Conservation (phyloP, 208 protist genomes). For the Trypanosoma rangeli region DNA sequence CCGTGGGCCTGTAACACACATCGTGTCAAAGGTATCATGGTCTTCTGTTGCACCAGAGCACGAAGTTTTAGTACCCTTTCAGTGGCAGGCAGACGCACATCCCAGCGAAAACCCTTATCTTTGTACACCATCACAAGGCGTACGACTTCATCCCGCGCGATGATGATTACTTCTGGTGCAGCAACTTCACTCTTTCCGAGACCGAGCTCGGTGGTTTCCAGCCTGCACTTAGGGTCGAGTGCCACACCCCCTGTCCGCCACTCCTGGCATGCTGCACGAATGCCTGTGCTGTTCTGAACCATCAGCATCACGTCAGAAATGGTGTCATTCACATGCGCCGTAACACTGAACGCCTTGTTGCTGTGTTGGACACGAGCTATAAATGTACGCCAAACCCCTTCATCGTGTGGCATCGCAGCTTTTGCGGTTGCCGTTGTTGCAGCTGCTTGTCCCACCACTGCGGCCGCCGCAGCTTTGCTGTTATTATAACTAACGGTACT, state of each 20-base stretch:
- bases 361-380: slow-evolving; percentile 54
- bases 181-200: slow-evolving; percentile 36
- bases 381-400: slow-evolving; percentile 49
- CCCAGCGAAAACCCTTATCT: slow-evolving; percentile 67
- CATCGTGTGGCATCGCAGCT: slow-evolving; percentile 7
- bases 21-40: slow-evolving; percentile 83
- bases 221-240: slow-evolving; percentile 36
- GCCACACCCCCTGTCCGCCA: slow-evolving; percentile 43
- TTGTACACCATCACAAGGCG: slow-evolving; percentile 53
- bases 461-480: neutral
- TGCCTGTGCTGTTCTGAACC: slow-evolving; percentile 76
- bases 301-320: slow-evolving; percentile 78
- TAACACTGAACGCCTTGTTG: slow-evolving; percentile 82
- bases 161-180: slow-evolving; percentile 59
- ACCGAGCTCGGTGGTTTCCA: slow-evolving; percentile 66
- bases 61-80: slow-evolving; percentile 83
- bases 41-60: slow-evolving; percentile 71
- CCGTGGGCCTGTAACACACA: slow-evolving; percentile 48
- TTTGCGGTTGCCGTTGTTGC: slow-evolving; percentile 29
- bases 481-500: neutral
- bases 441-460: slow-evolving; percentile 19
- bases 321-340: slow-evolving; percentile 73
- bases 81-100: slow-evolving; percentile 44
- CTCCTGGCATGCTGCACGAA: slow-evolving; percentile 69
- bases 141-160: slow-evolving; percentile 61